Evolutionary conservation across 129 eudicot genomes (phyloP).

Genomic region (Tanacetum coccineum): DNA sequence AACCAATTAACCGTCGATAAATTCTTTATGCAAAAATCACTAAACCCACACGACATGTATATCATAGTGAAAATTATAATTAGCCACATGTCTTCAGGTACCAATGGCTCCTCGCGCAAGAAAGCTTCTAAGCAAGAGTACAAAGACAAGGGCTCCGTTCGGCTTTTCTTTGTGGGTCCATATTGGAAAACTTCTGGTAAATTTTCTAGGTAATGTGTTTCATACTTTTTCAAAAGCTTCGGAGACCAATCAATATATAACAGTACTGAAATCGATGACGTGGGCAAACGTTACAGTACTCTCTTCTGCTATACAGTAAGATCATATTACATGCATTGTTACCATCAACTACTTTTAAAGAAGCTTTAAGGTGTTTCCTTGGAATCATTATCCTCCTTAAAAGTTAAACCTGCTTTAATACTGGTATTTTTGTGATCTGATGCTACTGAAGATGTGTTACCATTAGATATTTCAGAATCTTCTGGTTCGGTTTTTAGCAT

Average conservation of each 20-base stretch:
- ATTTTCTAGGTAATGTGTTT: constrained; percentile 66
- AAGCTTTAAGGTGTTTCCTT: constrained; percentile 43
- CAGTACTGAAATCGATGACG: constrained; percentile 69
- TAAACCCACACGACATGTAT: not conserved
- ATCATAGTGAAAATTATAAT: constrained; percentile 22
- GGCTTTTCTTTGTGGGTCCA: constrained; percentile 80
- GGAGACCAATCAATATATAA: constrained; percentile 88
- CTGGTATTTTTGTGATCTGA: constrained; percentile 31
- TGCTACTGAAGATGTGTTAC: constrained; percentile 31
- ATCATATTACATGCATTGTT: constrained; percentile 80
- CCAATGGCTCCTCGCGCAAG: constrained; percentile 95
- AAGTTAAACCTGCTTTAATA: constrained; percentile 37
- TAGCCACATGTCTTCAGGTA: constrained; percentile 99
- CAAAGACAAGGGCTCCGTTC: constrained; percentile 89
- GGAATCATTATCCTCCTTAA: constrained; percentile 31
- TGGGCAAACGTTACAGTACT: constrained; percentile 66
- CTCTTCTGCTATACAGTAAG: constrained; percentile 82
- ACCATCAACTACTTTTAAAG: constrained; percentile 84
- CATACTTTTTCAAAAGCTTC: constrained; percentile 73
- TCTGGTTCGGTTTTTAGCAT: constrained; percentile 44
- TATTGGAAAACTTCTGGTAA: constrained; percentile 74
- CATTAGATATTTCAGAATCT: constrained; percentile 21
- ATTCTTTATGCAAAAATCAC: not conserved
- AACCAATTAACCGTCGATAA: constrained; percentile 3
- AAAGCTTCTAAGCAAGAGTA: constrained; percentile 92